Percentiles rank a stretch among this genome's conserved stretches.
Conservation (phyloP, 805 yeast species). For the Candida dendrica region DNA sequence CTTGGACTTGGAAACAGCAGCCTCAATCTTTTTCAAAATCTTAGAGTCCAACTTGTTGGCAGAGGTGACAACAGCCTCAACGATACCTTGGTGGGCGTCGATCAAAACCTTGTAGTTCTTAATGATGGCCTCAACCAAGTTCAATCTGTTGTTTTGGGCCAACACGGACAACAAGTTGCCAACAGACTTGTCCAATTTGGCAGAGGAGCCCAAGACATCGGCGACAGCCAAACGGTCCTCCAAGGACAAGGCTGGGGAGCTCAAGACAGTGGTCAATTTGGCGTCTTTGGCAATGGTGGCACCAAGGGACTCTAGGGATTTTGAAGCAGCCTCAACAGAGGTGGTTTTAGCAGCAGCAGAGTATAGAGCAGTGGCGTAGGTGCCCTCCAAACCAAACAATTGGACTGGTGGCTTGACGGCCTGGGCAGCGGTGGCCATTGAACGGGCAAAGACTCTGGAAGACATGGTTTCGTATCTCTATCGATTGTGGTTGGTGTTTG, state of each 20-base stretch:
- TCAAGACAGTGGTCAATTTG: slow-evolving; percentile 52
- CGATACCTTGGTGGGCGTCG: slow-evolving; percentile 86
- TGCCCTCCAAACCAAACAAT: slow-evolving; percentile 92
- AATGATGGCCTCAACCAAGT: slow-evolving; percentile 56
- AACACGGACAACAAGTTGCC: slow-evolving; percentile 76
- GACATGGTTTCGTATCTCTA: no score
- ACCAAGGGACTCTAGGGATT: slow-evolving; percentile 54
- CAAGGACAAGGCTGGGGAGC: slow-evolving; percentile 78
- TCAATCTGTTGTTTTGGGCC: slow-evolving; percentile 91
- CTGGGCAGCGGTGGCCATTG: slow-evolving; percentile 65
- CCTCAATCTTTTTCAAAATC: slow-evolving; percentile 67
- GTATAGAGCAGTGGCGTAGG: slow-evolving; percentile 93
- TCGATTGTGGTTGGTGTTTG: no score
- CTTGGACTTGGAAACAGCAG: slow-evolving; percentile 68
- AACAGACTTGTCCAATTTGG: slow-evolving; percentile 60
- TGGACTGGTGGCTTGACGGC: slow-evolving; percentile 82
- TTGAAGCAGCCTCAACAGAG: slow-evolving; percentile 61
- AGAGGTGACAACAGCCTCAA: slow-evolving; percentile 89
- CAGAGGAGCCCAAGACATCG: slow-evolving; percentile 37
- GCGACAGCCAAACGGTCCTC: slow-evolving; percentile 70
- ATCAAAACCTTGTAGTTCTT: slow-evolving; percentile 68
- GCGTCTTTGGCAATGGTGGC: slow-evolving; percentile 53
- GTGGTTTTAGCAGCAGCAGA: slow-evolving; percentile 84
- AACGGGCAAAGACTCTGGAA: slow-evolving; percentile 61
- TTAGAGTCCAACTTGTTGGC: slow-evolving; percentile 79